Evolutionary conservation across 2,329 filamentous ascomycete genomes (phyloP), one percentile per base, ranked within the genome.

Genomic region (Ophiostoma piceae): DNA sequence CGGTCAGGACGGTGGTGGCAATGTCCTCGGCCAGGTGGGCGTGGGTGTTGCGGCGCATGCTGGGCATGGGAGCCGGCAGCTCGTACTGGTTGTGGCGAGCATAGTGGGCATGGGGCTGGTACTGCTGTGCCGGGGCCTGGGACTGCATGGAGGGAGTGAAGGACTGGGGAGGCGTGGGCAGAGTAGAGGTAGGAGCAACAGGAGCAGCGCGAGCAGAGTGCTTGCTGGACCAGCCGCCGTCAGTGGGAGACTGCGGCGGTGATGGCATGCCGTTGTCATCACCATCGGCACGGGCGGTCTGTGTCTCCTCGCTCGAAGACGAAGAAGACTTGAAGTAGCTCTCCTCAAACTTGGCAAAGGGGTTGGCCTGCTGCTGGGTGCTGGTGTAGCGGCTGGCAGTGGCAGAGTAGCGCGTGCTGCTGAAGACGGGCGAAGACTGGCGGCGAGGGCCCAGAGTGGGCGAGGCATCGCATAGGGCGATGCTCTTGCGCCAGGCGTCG

Each of bases 231-330:
- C 39, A 22, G 43, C 66, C 39, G 9, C 66, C n/a, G 32, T 69
- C 57, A 2, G 67, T 70, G 14, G 71, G 72, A n/a, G 73, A 74
- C 70, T 72, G 73, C 7, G 73, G 72, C 39, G 73, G 73, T 57
- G 71, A 72, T 6, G 70, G 69, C 68, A 72, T 73, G 68, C 70
- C 71, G 54, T 70, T 66, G 67, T 68, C 26, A 8, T 35, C 66
- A 32, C 26, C 47, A 26, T 37, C 8, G 14, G 26, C 14, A 14
- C 57, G 62, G 39, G 19, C 32, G 1, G 19, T 65, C 35, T 35
- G 26, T 11, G 57, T 14, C 39, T 65, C 16, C 12, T 65, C 16
- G 43, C 16, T 47, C 1, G 22, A 29, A 29, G 54, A 26, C 19
- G 29, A 6, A 7, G 29, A 6, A 16, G 60, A 37, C 62, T 65